Conservation (phyloP, 2,329 filamentous ascomycete genomes). For the Phialemoniopsis sp. region DNA sequence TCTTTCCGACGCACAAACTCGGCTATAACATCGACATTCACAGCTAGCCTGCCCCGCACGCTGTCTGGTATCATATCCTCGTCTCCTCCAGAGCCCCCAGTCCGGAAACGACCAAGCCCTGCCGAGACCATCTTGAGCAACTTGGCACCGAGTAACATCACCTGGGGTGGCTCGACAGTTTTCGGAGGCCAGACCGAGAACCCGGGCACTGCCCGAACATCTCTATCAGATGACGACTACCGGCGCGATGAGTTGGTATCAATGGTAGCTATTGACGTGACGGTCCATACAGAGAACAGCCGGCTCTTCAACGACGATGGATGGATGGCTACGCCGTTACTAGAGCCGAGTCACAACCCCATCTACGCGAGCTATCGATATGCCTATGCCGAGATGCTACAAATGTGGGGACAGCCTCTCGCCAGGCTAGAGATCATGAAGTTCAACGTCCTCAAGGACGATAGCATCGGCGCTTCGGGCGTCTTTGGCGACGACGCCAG, state of each 20-base stretch:
- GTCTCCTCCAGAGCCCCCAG: slow-evolving; percentile 29
- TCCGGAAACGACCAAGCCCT: slow-evolving; percentile 54
- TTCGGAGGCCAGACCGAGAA: slow-evolving; percentile 24
- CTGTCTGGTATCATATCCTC: slow-evolving; percentile 32
- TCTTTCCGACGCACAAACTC: slow-evolving; percentile 50
- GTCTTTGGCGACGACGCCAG: slow-evolving; percentile 11
- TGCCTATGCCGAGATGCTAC: slow-evolving; percentile 64
- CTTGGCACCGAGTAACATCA: slow-evolving; percentile 48
- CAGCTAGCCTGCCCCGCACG: slow-evolving; percentile 47
- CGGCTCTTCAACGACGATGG: slow-evolving; percentile 66
- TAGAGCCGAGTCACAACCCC: slow-evolving; percentile 44
- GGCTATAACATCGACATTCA: slow-evolving; percentile 50
- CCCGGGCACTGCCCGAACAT: slow-evolving; percentile 42
- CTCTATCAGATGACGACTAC: slow-evolving; percentile 50
- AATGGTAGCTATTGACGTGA: slow-evolving; percentile 46
- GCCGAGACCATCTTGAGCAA: slow-evolving; percentile 56
- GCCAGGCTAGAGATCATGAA: slow-evolving; percentile 65
- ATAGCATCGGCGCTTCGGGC: slow-evolving; percentile 19
- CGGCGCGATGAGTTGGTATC: slow-evolving; percentile 39
- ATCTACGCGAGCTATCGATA: slow-evolving; percentile 59
- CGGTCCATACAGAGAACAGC: slow-evolving; percentile 55
- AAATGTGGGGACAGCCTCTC: slow-evolving; percentile 61
- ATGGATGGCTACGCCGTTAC: slow-evolving; percentile 55
- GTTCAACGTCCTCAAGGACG: slow-evolving; percentile 59
- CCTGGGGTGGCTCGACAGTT: slow-evolving; percentile 43